Evolutionary conservation across 257 asterid genomes (phyloP), one percentile per base, ranked within the genome.

Genomic region (Solanum medicagineum): DNA sequence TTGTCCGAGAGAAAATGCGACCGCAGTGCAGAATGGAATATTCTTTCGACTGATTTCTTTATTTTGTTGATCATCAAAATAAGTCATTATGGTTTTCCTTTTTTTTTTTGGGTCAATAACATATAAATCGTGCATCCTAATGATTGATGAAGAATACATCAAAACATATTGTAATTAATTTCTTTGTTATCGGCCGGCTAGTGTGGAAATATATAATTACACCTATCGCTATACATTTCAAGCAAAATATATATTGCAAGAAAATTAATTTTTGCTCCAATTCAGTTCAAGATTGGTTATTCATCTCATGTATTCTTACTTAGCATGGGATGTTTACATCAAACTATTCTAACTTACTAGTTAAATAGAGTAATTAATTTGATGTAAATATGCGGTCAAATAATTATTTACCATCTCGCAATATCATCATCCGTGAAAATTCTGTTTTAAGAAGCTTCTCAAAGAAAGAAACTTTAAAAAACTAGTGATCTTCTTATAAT

Each of bases 351-450:
- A 1, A 62, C 8, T 62, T 22, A 62, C 0, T 62, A 24, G 0
- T 62, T 62, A 62, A 62, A 24, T 62, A 22, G 12, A 22, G 12
- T 62, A 63, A 24, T 63, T 11, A 9, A 63, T 63, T 13, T 53
- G 0, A 13, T 26, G 1, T 6, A 63, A 26, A 12, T 26, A 11
- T 13, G 1, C 13, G 1, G 2, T 3, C 6, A n/a, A 0, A 59
- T 10, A 59, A 59, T 9, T 59, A 7, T 59, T 59, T 59, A 59
- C 1, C 29, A 59, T 4, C 63, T n/a, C 32, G 2, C 10, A 10
- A 40, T 69, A 17, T 69, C 8, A 42, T 40, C 16, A 70, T 4
- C 14, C 6, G 32, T 12, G 11, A 19, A 15, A 20, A 40, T 36
- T 40, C 54, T 19, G 17, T 69, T 10, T 5, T 70, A 70, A 71